Base-by-base conservation (phyloP, 805 yeast species). In the Isabelozyma gotoi region DNA sequence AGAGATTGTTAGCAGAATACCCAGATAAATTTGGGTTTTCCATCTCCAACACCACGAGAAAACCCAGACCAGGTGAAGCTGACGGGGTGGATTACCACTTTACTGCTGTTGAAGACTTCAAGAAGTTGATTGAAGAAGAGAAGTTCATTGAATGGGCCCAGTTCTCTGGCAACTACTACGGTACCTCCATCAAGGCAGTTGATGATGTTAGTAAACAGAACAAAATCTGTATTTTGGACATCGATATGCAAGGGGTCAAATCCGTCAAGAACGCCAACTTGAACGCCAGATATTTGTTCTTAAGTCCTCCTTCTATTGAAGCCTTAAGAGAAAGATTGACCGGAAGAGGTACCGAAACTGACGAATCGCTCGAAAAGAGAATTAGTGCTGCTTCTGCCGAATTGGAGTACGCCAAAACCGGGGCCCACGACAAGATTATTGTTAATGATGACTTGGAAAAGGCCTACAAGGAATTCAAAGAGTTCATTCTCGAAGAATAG, bases 211-310 rank as follows among this genome's bases (percentile, higher is more conserved):
- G 77, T 39, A 66, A 68, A 41, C 63, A 76, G 47, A 87, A 89
- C 55, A 81, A 77, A 65, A 84, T 84, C 41, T 94, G 98, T 73
- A 84, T 94, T 49, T 76, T 94, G 62, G 99, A 94, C 68, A 94
- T 94, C 53, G 99, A 94, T 78, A 91, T 92, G 97, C 98, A 94
- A 73, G 99, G 99, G 53, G 99, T 94, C 57, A 85, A 87, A 71
- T 77, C 89, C 19, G 97, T 94, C 51, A 94, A 94, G 71, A 70
- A 80, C 43, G 81, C 96, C 14, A 80, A 80, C 52, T 76, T 94
- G 56, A 81, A 88, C 55, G 97, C 99, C 20, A 78, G 91, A 64
- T 94, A 65, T 66, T 71, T 94, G 53, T 94, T 94, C 61, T 65
- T 94, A 48, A 85, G 96, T 33, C 99, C 99, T 27, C 99, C 99